Evolutionary conservation across 2,329 filamentous ascomycete species (phyloP).

Genomic region (Dryadomyces quercivorus): DNA sequence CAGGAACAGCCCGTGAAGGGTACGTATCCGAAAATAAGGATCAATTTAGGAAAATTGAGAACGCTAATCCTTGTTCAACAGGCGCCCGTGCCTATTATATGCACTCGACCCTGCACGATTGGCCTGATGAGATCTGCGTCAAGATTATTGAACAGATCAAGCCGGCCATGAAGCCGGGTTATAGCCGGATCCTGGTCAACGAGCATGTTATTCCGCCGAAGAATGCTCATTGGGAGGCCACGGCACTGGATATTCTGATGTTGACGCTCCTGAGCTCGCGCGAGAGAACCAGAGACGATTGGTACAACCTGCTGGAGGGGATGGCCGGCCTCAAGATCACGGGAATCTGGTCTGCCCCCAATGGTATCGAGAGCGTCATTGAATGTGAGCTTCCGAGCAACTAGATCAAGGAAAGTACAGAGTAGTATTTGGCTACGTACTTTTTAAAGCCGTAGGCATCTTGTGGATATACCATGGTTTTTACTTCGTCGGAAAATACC

Average conservation of each 20-base stretch:
- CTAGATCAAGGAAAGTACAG: no score
- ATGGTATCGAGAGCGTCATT: slow-evolving; percentile 25
- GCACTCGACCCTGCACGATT: slow-evolving; percentile 26
- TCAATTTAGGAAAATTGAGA: no score
- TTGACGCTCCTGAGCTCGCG: slow-evolving; percentile 18
- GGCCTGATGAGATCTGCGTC: slow-evolving; percentile 20
- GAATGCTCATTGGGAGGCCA: slow-evolving; percentile 23
- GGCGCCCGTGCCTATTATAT: slow-evolving; percentile 24
- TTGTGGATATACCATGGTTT: no score
- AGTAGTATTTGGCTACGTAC: no score
- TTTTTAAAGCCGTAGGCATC: no score
- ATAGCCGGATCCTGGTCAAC: slow-evolving; percentile 18
- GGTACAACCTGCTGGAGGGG: slow-evolving; percentile 19
- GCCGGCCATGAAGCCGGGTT: slow-evolving; percentile 18
- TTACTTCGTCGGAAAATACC: no score
- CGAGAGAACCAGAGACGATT: slow-evolving; percentile 25
- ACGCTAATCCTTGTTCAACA: neutral
- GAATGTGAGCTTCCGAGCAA: slow-evolving; percentile 19
- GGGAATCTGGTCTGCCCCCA: slow-evolving; percentile 20
- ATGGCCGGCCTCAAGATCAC: slow-evolving; percentile 21
- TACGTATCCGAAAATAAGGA: neutral
- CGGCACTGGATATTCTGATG: slow-evolving; percentile 27
- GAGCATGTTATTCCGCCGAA: slow-evolving; percentile 21
- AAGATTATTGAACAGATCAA: slow-evolving; percentile 21
- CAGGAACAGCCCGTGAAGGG: slow-evolving; percentile 31